Base-by-base conservation (phyloP, 805 yeast genomes). In the Candida suzukii region DNA sequence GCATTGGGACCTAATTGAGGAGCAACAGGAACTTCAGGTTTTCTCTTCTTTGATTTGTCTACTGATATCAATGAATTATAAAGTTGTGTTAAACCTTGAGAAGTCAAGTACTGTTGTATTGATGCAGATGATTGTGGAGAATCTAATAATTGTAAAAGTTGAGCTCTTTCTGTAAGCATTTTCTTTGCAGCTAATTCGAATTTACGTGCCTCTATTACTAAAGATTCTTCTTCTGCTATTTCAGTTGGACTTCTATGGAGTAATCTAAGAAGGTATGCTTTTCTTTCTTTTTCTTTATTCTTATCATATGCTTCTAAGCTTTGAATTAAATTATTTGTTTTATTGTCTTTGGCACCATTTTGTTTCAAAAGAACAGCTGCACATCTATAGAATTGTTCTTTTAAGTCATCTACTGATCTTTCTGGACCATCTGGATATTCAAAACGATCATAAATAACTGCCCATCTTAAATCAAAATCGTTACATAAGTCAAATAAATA, bases 191-290 rank as follows among this genome's bases (percentile, higher is more conserved):
- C 86, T 43, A 88, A 75, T 56, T 93, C 98, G 47, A 93, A 86
- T 48, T 91, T 80, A 38, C 95, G 76, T 2, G 97, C 95, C 58
- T 93, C 99, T 25, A 91, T 80, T 11, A 93, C 86, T 38, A 93
- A 68, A 0, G 95, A 88, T 59, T 93, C 98, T 57, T 93, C 99
- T 64, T 93, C 99, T 0, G 98, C 98, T 35, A 93, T 86, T 58
- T 93, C 99, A 0, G 97, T 95, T 1, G 99, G 97, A 2, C 91
- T 79, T 50, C 99, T 69, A 29, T 79, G 78, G 34, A 91, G 68
- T 30, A 93, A 66, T 46, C 86, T 76, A 51, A 80, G 81, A 36
- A 93, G 63, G 56, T 91, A 91, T 39, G 75, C 75, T 52, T 93
- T 93, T 46, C 99, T 74, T 50, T 81, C 87, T 18, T 73, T 45